Evolutionary conservation across 2,329 filamentous ascomycete genomes (phyloP).

Genomic region (Fusarium foetens): DNA sequence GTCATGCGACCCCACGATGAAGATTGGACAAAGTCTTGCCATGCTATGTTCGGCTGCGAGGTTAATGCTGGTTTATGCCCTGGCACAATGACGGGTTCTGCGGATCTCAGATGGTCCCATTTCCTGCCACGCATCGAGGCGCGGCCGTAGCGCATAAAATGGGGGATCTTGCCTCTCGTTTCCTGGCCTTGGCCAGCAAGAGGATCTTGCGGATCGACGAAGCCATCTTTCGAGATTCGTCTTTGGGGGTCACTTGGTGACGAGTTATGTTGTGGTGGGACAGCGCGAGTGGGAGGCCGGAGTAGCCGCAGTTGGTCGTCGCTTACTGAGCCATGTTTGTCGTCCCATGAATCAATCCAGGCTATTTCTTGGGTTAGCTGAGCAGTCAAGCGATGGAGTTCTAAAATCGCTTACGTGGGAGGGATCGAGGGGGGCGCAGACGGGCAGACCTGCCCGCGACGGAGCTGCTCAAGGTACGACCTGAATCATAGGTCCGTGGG

Average conservation of each 20-base stretch:
- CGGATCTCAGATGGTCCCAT: slow-evolving; percentile 69
- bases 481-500: slow-evolving; percentile 35
- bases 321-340: slow-evolving; percentile 51
- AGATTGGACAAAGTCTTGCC: slow-evolving; percentile 65
- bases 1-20: slow-evolving; percentile 61
- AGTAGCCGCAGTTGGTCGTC: slow-evolving; percentile 55
- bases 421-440: slow-evolving; percentile 41
- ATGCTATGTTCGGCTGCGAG: slow-evolving; percentile 56
- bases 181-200: slow-evolving; percentile 49
- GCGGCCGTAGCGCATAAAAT: slow-evolving; percentile 60
- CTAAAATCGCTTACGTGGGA: slow-evolving; percentile 39
- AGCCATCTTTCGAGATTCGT: slow-evolving; percentile 61
- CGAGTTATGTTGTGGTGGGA: slow-evolving; percentile 56
- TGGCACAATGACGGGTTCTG: slow-evolving; percentile 68
- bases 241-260: slow-evolving; percentile 52
- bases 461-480: slow-evolving; percentile 35
- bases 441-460: slow-evolving; percentile 31
- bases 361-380: slow-evolving; percentile 43
- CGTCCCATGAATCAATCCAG: slow-evolving; percentile 62
- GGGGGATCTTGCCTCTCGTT: slow-evolving; percentile 53
- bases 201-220: slow-evolving; percentile 55
- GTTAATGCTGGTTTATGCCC: slow-evolving; percentile 53
- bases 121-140: slow-evolving; percentile 59
- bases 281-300: slow-evolving; percentile 52
- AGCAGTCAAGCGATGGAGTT: neutral